Evolutionary conservation across 306 rosid species (phyloP).

Genomic region (Vigna angularis): DNA sequence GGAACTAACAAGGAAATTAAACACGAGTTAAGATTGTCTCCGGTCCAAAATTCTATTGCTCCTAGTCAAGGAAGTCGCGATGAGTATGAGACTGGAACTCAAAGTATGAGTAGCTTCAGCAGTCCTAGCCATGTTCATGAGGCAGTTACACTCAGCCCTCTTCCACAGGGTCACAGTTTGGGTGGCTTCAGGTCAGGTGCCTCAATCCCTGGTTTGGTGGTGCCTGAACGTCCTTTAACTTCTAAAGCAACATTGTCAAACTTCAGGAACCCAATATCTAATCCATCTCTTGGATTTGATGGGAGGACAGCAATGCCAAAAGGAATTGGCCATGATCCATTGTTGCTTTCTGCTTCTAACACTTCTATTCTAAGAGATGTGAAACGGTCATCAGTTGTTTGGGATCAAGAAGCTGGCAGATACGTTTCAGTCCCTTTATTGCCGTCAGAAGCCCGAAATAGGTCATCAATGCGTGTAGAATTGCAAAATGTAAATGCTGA

Average conservation of each 20-base stretch:
- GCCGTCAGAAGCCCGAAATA: slow-evolving; percentile 76
- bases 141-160: slow-evolving; percentile 89
- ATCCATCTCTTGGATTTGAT: slow-evolving; percentile 63
- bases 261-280: slow-evolving; percentile 56
- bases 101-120: slow-evolving; percentile 94
- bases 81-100: slow-evolving; percentile 93
- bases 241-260: slow-evolving; percentile 64
- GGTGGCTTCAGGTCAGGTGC: slow-evolving; percentile 67
- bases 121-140: slow-evolving; percentile 93
- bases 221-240: slow-evolving; percentile 66
- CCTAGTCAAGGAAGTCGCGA: slow-evolving; percentile 93
- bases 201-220: slow-evolving; percentile 63
- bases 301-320: slow-evolving; percentile 67
- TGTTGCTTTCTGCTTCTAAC: slow-evolving; percentile 69
- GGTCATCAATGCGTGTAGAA: slow-evolving; percentile 63
- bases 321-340: slow-evolving; percentile 62
- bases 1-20: slow-evolving; percentile 76
- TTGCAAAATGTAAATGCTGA: slow-evolving; percentile 60
- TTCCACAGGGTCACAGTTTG: slow-evolving; percentile 73
- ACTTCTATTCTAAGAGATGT: slow-evolving; percentile 89
- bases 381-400: slow-evolving; percentile 89
- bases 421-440: slow-evolving; percentile 88
- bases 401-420: slow-evolving; percentile 99
- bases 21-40: slow-evolving; percentile 69
- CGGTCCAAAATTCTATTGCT: slow-evolving; percentile 70